Evolutionary conservation across 331 rosid genomes (phyloP).

Genomic region (Dryas integrifolia): DNA sequence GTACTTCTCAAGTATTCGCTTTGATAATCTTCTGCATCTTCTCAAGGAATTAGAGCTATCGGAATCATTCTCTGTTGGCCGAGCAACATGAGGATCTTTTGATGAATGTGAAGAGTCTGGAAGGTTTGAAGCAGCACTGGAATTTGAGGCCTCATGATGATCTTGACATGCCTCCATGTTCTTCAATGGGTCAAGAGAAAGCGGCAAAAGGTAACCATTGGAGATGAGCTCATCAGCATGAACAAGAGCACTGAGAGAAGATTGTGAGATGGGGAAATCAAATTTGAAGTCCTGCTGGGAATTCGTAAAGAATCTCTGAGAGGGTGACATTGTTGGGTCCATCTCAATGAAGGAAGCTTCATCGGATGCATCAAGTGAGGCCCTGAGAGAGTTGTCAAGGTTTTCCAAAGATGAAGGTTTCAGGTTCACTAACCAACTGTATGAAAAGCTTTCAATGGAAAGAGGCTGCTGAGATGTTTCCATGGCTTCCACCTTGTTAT

Average conservation of each 20-base stretch:
- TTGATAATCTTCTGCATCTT: conserved; percentile 68
- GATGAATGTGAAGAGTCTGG: conserved; percentile 41
- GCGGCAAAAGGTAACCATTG: conserved; percentile 72
- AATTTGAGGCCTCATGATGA: conserved; percentile 28
- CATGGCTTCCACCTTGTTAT: conserved; percentile 43
- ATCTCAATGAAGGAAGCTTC: conserved; percentile 91
- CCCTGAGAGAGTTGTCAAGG: conserved; percentile 52
- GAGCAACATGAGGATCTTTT: conserved; percentile 16
- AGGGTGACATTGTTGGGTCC: conserved; percentile 95
- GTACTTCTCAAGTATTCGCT: conserved; percentile 61
- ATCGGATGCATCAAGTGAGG: conserved; percentile 71
- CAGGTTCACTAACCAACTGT: conserved; percentile 87
- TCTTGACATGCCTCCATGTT: conserved; percentile 28
- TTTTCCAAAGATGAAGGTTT: conserved; percentile 66
- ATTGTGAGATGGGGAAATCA: conserved; percentile 56
- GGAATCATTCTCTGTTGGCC: conserved; percentile 16
- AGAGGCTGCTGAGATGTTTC: conserved; percentile 66
- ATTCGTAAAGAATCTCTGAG: conserved; percentile 73
- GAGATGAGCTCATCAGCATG: conserved; percentile 88
- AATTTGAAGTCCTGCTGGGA: conserved; percentile 85
- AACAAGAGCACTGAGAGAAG: conserved; percentile 51
- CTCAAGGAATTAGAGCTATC: conserved; percentile 54
- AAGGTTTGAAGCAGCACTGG: conserved; percentile 21
- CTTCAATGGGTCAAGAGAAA: conserved; percentile 62
- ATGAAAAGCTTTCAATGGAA: conserved; percentile 89